These are phyloP conservation scores for Daldinia bambusicola DNA, from an alignment of 495 filamentous ascomycete species.

Conservation along the genomic window DNA sequence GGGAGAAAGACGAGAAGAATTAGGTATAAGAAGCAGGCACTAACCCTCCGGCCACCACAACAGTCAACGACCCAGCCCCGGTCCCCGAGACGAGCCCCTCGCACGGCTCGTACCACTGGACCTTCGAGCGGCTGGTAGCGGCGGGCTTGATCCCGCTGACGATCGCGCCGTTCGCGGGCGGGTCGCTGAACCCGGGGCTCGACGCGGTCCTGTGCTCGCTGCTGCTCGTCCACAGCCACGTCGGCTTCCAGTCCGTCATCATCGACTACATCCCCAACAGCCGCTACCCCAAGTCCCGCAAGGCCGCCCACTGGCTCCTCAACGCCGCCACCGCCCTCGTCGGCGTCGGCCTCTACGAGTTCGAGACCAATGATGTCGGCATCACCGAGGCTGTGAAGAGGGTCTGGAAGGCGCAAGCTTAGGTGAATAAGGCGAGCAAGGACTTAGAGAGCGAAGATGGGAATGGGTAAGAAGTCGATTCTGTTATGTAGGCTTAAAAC, in stretches of 20 bases:
- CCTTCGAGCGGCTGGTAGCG: conserved; percentile 86
- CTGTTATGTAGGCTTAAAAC: not conserved
- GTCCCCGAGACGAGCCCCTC: conserved; percentile 75
- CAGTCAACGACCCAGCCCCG: conserved; percentile 87
- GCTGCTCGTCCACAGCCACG: conserved; percentile 90
- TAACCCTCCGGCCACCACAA: conserved; percentile 33
- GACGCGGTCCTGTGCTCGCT: conserved; percentile 87
- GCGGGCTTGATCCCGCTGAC: conserved; percentile 84
- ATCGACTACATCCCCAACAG: conserved; percentile 88
- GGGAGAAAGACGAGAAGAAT: not conserved
- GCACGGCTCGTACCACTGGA: conserved; percentile 98
- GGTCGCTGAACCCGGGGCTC: conserved; percentile 86
- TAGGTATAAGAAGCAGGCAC: conserved; percentile 28
- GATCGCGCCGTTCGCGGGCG: conserved; percentile 89
- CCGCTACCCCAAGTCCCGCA: conserved; percentile 72
- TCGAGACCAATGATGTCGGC: conserved; percentile 99
- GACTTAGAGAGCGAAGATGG: too few relatives aligned
- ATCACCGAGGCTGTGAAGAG: conserved; percentile 87
- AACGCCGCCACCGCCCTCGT: conserved; percentile 81
- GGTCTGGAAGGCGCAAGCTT: conserved; percentile 78
- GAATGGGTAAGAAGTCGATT: not conserved
- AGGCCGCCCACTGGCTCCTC: conserved; percentile 76
- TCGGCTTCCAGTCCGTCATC: conserved; percentile 89
- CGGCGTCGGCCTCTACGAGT: conserved; percentile 92
- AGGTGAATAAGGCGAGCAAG: too few relatives aligned